Evolutionary conservation across 225 moss, liverwort and hornwort species (phyloP).

Genomic region (Physcomitrellopsis africana): DNA sequence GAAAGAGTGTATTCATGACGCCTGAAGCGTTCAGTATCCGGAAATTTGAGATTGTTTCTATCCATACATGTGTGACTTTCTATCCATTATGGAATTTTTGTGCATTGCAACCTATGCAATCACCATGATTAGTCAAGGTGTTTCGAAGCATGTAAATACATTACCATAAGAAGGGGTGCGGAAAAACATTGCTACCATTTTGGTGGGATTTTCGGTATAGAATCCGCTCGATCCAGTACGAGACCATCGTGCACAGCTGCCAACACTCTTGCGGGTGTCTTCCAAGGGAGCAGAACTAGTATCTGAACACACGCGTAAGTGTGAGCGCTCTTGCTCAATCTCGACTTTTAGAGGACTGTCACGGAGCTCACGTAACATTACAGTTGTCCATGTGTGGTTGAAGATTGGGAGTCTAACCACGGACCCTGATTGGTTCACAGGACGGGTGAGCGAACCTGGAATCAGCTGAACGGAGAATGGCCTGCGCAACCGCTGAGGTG

Average conservation of each 20-base stretch:
- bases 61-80: constrained; percentile 2
- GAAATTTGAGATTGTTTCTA: not conserved
- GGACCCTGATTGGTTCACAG: constrained; percentile 33
- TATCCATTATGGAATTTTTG: not conserved
- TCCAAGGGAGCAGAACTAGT: not conserved
- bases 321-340: not conserved
- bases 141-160: constrained; percentile 8
- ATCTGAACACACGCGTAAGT: not conserved
- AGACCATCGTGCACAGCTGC: not conserved
- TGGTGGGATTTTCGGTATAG: not conserved
- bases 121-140: not conserved
- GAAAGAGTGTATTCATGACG: constrained; percentile 8
- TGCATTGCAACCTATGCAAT: constrained; percentile 7
- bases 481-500: constrained; percentile 41
- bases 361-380: constrained; percentile 22
- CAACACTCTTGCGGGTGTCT: not conserved
- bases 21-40: not conserved
- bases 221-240: not conserved
- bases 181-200: no score
- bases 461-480: constrained; percentile 39
- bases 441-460: constrained; percentile 24
- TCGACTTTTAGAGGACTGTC: constrained; percentile 11
- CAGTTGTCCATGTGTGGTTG: constrained; percentile 4
- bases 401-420: not conserved
- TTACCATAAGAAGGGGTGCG: not conserved